Conservation (phyloP, 2,329 filamentous ascomycete species). For the Penicillium vulpinum region DNA sequence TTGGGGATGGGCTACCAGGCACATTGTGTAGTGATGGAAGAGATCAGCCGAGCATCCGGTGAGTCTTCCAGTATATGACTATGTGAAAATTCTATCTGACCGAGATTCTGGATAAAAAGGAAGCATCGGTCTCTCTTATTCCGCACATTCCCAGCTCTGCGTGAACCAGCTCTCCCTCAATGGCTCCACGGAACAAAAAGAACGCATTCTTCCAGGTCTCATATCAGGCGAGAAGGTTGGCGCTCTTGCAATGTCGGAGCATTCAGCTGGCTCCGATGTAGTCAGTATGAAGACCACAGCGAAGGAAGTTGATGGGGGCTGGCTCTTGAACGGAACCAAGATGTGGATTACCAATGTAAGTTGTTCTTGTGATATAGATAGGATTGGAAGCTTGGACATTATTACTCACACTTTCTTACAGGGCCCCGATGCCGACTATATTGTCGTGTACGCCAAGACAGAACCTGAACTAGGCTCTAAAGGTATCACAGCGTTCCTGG, state of each 20-base stretch:
- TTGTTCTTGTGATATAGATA: neutral
- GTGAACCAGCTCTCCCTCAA: slow-evolving; percentile 96
- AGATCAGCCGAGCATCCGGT: slow-evolving; percentile 82
- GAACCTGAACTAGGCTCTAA: slow-evolving; percentile 75
- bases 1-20: slow-evolving; percentile 93
- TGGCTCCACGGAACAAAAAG: slow-evolving; percentile 75
- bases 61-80: slow-evolving; percentile 21
- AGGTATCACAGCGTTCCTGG: slow-evolving; percentile 93
- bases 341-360: slow-evolving; percentile 98
- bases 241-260: slow-evolving; percentile 92
- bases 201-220: slow-evolving; percentile 74
- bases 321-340: slow-evolving; percentile 82
- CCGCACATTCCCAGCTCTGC: slow-evolving; percentile 92
- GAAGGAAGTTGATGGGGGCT: slow-evolving; percentile 78
- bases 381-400: neutral
- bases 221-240: slow-evolving; percentile 80
- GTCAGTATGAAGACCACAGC: slow-evolving; percentile 92
- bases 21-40: slow-evolving; percentile 93
- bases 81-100: neutral
- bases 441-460: slow-evolving; percentile 98
- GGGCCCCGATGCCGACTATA: slow-evolving; percentile 84
- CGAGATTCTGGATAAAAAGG: slow-evolving; percentile 23
- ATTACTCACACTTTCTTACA: slow-evolving; percentile 17
- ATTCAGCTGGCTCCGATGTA: slow-evolving; percentile 86
- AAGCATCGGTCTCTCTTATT: slow-evolving; percentile 75